Evolutionary conservation across 352 stramenopile genomes (phyloP).

Genomic region (Globisporangium splendens): DNA sequence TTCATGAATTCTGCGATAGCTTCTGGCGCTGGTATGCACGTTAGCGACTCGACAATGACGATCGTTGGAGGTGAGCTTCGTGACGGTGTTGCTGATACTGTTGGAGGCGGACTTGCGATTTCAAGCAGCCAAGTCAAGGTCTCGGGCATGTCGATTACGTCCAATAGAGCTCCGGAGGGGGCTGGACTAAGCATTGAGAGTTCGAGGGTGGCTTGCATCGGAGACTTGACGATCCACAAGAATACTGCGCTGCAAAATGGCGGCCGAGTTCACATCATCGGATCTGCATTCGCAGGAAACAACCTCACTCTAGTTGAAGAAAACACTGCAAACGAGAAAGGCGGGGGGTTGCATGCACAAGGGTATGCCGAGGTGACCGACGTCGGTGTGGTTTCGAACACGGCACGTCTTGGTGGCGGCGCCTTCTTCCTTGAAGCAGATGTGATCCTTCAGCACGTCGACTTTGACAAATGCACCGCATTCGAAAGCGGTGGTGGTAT

Average conservation of each 20-base stretch:
- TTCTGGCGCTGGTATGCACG: slow-evolving; percentile 28
- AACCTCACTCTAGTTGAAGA: background rate
- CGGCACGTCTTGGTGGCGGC: slow-evolving; percentile 13
- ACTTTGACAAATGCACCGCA: slow-evolving; percentile 5
- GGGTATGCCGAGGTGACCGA: background rate
- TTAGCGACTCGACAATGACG: slow-evolving; percentile 14
- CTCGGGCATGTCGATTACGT: slow-evolving; percentile 3
- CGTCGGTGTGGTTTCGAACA: background rate
- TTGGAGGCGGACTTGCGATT: slow-evolving; percentile 8
- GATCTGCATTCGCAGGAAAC: slow-evolving; percentile 8
- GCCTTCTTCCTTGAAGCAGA: slow-evolving; percentile 13
- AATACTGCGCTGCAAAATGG: slow-evolving; percentile 9
- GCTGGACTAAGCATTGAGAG: slow-evolving; percentile 8
- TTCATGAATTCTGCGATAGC: slow-evolving; percentile 3
- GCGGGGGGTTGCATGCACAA: slow-evolving; percentile 11
- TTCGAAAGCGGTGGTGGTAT: slow-evolving; percentile 16
- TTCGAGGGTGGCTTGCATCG: slow-evolving; percentile 9
- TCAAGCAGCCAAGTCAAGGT: slow-evolving; percentile 9
- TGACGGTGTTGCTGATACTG: background rate
- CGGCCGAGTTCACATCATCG: slow-evolving; percentile 9
- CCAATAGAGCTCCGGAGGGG: slow-evolving; percentile 13
- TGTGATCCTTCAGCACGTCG: background rate
- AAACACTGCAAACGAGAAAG: slow-evolving; percentile 9
- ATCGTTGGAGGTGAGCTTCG: slow-evolving; percentile 11
- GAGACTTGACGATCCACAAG: background rate